These are phyloP conservation scores for Euphorbia schlechtendalii DNA, from an alignment of 441 rosid genomes.

Conservation along the genomic window DNA sequence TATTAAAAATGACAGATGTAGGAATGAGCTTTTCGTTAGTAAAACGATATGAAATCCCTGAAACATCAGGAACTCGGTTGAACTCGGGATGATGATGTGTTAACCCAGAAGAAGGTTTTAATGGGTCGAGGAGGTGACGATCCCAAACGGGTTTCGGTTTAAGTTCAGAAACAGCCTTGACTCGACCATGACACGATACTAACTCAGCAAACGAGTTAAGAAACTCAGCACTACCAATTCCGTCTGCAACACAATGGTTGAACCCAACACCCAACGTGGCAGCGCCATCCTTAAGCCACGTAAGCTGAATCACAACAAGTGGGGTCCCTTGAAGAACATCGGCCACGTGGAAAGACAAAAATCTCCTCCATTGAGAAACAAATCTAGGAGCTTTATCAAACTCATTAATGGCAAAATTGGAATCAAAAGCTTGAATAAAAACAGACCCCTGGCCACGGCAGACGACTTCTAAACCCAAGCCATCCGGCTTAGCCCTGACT, in stretches of 20 bases:
- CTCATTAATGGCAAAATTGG: constrained; percentile 28
- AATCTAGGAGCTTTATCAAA: constrained; percentile 47
- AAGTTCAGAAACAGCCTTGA: constrained; percentile 5
- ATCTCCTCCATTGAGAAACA: constrained; percentile 63
- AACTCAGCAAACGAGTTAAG: constrained; percentile 54
- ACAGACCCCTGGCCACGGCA: constrained; percentile 59
- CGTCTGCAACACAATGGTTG: constrained; percentile 68
- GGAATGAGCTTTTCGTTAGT: constrained; percentile 49
- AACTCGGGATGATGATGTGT: constrained; percentile 53
- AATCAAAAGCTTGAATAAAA: constrained; percentile 49
- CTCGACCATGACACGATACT: constrained; percentile 20
- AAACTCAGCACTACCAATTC: constrained; percentile 67
- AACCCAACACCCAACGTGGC: constrained; percentile 60
- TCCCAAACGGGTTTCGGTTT: constrained; percentile 61
- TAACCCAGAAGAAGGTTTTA: constrained; percentile 6
- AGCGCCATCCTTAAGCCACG: constrained; percentile 73
- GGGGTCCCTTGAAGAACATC: constrained; percentile 70
- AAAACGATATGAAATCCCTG: constrained; percentile 52
- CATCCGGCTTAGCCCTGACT: constrained; percentile 41
- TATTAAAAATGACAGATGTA: constrained; percentile 44
- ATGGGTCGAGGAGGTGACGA: constrained; percentile 52
- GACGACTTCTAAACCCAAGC: constrained; percentile 43
- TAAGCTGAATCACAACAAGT: constrained; percentile 62
- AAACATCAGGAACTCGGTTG: constrained; percentile 44
- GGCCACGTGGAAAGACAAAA: constrained; percentile 45